Conservation (phyloP, 2,329 filamentous ascomycete species). For the Lachnellula willkommii region DNA sequence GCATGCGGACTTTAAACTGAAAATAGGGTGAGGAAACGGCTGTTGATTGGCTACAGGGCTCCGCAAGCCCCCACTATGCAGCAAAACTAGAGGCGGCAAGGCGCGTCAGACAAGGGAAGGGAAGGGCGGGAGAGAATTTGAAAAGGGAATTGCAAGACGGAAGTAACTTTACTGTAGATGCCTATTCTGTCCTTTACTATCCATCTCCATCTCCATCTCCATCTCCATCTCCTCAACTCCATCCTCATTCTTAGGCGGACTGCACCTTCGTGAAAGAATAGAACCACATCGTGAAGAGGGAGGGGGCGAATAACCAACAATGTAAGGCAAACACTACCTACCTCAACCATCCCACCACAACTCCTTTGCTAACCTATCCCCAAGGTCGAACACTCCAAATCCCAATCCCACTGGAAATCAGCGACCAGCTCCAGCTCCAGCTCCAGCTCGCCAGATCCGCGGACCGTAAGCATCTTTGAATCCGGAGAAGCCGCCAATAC, state of each 20-base stretch:
- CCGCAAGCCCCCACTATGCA: not conserved
- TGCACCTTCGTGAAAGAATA: not conserved
- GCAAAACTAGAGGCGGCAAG: not conserved
- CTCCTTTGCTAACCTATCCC: not conserved
- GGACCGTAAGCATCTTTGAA: slow-evolving; percentile 25
- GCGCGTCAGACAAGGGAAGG: not conserved
- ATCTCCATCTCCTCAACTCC: not conserved
- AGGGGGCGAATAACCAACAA: not conserved
- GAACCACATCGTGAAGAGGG: not conserved
- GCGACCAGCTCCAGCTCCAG: not conserved
- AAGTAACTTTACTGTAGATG: too few relatives aligned
- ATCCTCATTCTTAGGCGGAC: not conserved
- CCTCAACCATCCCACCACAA: not conserved
- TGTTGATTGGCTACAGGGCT: too few relatives aligned
- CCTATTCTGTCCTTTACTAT: too few relatives aligned
- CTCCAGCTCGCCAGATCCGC: slow-evolving; percentile 24
- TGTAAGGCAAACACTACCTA: not conserved
- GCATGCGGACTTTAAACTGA: too few relatives aligned
- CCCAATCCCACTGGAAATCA: slow-evolving; percentile 3
- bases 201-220: too few relatives aligned
- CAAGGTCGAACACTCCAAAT: slow-evolving; percentile 7
- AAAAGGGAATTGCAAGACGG: too few relatives aligned
- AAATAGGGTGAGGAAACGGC: too few relatives aligned
- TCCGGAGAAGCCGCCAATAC: not conserved
- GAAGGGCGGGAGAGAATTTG: not conserved